Conservation (phyloP, 2,329 filamentous ascomycete species). For the Zymoseptoria brevis region DNA sequence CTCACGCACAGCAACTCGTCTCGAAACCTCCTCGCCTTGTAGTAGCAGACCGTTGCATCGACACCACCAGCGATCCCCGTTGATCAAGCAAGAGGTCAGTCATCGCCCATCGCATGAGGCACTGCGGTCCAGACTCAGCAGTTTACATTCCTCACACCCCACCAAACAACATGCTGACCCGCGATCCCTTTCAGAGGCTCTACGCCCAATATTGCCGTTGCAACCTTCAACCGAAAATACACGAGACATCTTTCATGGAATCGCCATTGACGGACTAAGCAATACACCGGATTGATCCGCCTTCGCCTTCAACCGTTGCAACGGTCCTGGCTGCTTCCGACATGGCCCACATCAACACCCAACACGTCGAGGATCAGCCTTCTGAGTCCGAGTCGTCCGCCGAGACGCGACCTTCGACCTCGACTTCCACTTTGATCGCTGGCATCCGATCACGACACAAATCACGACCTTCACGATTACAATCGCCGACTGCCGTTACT, state of each 20-base stretch:
- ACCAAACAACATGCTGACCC: background rate
- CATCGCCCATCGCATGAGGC: background rate
- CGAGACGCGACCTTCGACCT: background rate
- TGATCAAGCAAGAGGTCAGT: background rate
- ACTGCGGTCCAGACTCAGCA: background rate
- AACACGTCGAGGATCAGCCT: background rate
- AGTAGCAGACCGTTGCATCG: background rate
- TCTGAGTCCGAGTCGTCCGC: background rate
- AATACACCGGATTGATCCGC: background rate
- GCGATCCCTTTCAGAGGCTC: background rate
- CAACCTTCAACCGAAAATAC: background rate
- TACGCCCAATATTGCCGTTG: background rate
- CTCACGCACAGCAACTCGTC: background rate
- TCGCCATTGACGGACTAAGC: background rate
- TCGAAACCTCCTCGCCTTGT: background rate
- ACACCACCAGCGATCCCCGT: background rate
- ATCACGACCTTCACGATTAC: background rate
- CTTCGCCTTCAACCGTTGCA: background rate
- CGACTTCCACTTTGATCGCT: background rate
- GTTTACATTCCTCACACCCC: background rate
- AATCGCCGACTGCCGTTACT: slow-evolving; percentile 7
- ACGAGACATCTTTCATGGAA: background rate
- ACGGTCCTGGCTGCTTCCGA: background rate
- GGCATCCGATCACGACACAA: background rate
- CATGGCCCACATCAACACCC: background rate